Base-by-base conservation (phyloP, 257 asterid species). In the Capsicum rhomboideum region DNA sequence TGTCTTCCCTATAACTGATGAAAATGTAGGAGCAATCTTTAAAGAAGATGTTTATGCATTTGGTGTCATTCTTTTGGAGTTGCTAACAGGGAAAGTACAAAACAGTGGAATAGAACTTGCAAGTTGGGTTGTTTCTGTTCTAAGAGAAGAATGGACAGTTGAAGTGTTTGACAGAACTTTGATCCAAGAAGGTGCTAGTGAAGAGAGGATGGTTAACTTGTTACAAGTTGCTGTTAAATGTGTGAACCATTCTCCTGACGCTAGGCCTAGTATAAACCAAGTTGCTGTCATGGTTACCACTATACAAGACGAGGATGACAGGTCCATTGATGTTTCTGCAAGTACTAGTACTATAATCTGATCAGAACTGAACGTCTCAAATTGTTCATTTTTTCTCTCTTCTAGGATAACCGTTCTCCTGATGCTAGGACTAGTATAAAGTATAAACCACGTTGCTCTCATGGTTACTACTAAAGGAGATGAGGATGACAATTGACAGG, bases 91-190 rank as follows among this genome's bases (percentile, higher is more conserved):
- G 5, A 84, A 92, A 75, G 79, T 82, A 82, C 83, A 89, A 64
- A 86, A 85, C 46, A 86, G 89, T 4, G 97, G 97, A 40, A 2
- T 90, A 63, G 95, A 93, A 83, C 87, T 95, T 44, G 83, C 83
- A 4, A 88, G 82, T n/a, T 93, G 98, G 98, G 98, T 91, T 18
- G 85, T 93, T 8, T 90, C 93, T 1, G 98, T 91, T 31, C 90
- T 95, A 0, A 84, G 87, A 68, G 97, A 95, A 88, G 98, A 95
- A 71, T 93, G 98, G 98, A 93, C 98, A 0, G 98, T 85, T 8
- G 97, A 93, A 82, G 98, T 92, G 17, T 95, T 93, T 61, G 97
- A 93, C 34, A 91, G 78, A 88, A 89, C 63, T 44, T 80, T 95
- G 92, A 67, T 91, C 10, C 85, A 85, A 8, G 96, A 91, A 83